Evolutionary conservation across 768 basidiomycete genomes (phyloP).

Genomic region (Boletus bicolor): DNA sequence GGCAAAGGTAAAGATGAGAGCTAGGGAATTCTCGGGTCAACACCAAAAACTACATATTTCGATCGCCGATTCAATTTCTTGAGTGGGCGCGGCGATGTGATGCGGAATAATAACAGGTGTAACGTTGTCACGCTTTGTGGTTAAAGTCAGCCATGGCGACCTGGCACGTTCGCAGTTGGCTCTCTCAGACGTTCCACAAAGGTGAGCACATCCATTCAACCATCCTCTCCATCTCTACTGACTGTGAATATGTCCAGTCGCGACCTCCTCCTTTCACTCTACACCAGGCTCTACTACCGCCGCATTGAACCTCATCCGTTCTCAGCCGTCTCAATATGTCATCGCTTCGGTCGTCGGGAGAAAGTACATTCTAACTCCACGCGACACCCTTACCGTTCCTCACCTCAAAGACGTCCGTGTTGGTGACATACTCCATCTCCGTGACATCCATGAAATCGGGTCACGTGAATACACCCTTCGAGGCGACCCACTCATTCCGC

Average conservation of each 20-base stretch:
- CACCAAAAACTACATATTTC: constrained; percentile 32
- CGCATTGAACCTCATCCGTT: constrained; percentile 79
- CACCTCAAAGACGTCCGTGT: constrained; percentile 81
- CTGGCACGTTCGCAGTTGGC: constrained; percentile 22
- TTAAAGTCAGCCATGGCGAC: constrained; percentile 13
- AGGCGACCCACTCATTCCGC: constrained; percentile 67
- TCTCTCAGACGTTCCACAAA: constrained; percentile 22
- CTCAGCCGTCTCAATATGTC: constrained; percentile 91
- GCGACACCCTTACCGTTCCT: constrained; percentile 92
- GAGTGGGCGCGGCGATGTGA: constrained; percentile 9
- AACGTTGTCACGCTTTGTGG: constrained; percentile 11
- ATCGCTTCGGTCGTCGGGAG: constrained; percentile 83
- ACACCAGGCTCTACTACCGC: constrained; percentile 43
- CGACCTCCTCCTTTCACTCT: constrained; percentile 32
- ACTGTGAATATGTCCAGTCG: constrained; percentile 12
- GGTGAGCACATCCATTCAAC: constrained; percentile 10
- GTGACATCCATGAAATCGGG: constrained; percentile 90
- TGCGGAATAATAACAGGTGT: neutral
- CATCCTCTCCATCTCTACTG: neutral
- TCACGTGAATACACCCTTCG: constrained; percentile 93
- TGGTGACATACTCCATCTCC: constrained; percentile 79
- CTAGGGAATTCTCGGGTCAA: constrained; percentile 34
- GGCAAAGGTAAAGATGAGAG: constrained; percentile 46
- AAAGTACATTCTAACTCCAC: constrained; percentile 86
- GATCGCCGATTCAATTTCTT: constrained; percentile 30